Evolutionary conservation across 257 asterid genomes (phyloP).

Genomic region (Scutellaria barbata): DNA sequence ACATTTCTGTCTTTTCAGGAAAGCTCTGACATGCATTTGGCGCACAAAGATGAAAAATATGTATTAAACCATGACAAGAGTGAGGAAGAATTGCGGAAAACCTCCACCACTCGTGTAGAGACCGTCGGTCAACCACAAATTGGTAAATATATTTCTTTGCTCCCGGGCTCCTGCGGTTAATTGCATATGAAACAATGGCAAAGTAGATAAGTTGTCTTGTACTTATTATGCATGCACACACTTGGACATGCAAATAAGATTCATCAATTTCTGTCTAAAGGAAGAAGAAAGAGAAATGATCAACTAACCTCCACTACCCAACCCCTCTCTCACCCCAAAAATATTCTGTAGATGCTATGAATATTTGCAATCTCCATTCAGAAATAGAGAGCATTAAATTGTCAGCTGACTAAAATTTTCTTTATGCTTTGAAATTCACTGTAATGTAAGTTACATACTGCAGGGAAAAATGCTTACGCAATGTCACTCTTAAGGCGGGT

Average conservation of each 20-base stretch:
- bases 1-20: constrained; percentile 52
- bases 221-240: not conserved
- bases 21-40: constrained; percentile 47
- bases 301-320: too few species aligned
- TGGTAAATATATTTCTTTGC: constrained; percentile 49
- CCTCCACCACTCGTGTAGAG: constrained; percentile 47
- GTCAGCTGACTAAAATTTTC: too few species aligned
- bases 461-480: constrained; percentile 92
- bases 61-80: constrained; percentile 54
- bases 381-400: not conserved
- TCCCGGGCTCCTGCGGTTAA: constrained; percentile 4
- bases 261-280: not conserved
- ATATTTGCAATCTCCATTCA: constrained; percentile 21
- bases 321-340: not conserved
- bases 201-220: not conserved
- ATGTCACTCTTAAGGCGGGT: constrained; percentile 78
- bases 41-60: constrained; percentile 49
- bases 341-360: not conserved
- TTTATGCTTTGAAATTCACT: constrained; percentile 18
- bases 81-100: constrained; percentile 52
- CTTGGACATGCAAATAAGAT: not conserved
- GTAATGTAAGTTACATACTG: constrained; percentile 33
- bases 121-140: constrained; percentile 49
- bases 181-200: constrained; percentile 16
- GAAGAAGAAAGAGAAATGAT: not conserved